phyloP scores from a whole-genome alignment of 2,329 filamentous ascomycete species.

The Epichloe sylvatica region DNA sequence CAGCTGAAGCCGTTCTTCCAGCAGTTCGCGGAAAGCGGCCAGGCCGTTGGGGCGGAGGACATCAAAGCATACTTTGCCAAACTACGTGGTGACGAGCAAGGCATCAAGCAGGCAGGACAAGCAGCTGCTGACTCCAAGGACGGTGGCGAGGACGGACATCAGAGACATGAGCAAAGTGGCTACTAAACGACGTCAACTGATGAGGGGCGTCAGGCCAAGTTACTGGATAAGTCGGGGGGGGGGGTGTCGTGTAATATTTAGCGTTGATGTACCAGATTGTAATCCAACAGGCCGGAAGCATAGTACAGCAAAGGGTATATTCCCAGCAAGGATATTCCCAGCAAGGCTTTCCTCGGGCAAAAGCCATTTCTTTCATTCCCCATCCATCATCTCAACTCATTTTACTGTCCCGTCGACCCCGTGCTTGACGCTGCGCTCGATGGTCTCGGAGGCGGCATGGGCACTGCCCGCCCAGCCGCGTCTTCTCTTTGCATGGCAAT shows the following conservation, averaged over 20 bases:
- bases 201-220: too few relatives aligned
- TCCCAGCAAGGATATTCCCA: too few relatives aligned
- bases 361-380: too few relatives aligned
- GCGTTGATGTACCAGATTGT: too few relatives aligned
- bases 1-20: constrained; percentile 90
- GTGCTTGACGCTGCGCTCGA: constrained; percentile 29
- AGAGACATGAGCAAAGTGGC: constrained; percentile 38
- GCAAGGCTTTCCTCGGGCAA: too few relatives aligned
- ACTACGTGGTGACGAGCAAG: constrained; percentile 73
- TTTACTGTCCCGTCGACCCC: constrained; percentile 25
- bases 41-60: constrained; percentile 82
- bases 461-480: constrained; percentile 13
- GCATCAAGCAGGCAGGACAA: constrained; percentile 48
- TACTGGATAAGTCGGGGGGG: too few relatives aligned
- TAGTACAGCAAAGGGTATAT: too few relatives aligned
- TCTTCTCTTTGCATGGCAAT: constrained; percentile 27
- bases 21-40: constrained; percentile 82
- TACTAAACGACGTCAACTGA: constrained; percentile 20
- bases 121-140: constrained; percentile 28
- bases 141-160: constrained; percentile 18
- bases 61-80: constrained; percentile 96
- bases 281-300: too few relatives aligned
- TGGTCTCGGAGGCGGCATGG: constrained; percentile 21
- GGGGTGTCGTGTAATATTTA: too few relatives aligned
- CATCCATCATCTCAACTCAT: background rate